phyloP scores from a whole-genome alignment of 495 filamentous ascomycete species.

The Aspergillus ellipticus region DNA sequence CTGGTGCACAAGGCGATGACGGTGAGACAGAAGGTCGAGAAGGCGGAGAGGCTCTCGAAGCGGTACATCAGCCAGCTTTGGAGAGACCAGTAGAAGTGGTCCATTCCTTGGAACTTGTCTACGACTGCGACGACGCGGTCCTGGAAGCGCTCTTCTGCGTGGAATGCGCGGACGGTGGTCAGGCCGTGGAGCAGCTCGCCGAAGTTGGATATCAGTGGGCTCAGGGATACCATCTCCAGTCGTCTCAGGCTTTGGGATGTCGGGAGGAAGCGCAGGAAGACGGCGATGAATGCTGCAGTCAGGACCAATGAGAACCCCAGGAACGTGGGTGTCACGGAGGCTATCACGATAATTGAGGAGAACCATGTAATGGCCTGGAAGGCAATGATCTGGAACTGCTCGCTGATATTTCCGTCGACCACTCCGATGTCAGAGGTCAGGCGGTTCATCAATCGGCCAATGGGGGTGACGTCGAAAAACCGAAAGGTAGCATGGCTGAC shows the following conservation, averaged over 20 bases:
- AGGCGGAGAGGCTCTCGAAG: constrained; percentile 66
- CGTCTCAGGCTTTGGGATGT: constrained; percentile 77
- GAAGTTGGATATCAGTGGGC: constrained; percentile 81
- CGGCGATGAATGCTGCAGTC: constrained; percentile 57
- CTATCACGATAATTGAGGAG: constrained; percentile 69
- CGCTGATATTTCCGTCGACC: constrained; percentile 72
- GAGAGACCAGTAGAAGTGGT: constrained; percentile 87
- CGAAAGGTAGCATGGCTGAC: constrained; percentile 78
- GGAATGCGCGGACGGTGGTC: constrained; percentile 74
- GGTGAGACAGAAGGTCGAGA: constrained; percentile 68
- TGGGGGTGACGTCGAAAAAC: constrained; percentile 82
- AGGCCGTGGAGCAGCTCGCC: constrained; percentile 74
- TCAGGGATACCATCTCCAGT: constrained; percentile 80
- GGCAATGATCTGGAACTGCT: constrained; percentile 61
- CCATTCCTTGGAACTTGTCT: constrained; percentile 85
- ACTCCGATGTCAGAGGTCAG: constrained; percentile 81
- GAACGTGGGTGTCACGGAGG: constrained; percentile 68
- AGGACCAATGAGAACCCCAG: constrained; percentile 65
- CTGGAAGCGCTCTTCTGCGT: constrained; percentile 70
- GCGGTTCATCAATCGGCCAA: constrained; percentile 82
- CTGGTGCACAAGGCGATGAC: constrained; percentile 64
- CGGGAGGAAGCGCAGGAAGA: constrained; percentile 72
- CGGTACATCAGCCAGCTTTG: constrained; percentile 79
- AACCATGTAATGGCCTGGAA: constrained; percentile 65
- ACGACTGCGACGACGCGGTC: constrained; percentile 68